A percentile compares a stretch with the other conserved stretches of the same genome.
Evolutionary conservation across 2,329 filamentous ascomycete genomes (phyloP).

Genomic region (Colletotrichum limetticola): DNA sequence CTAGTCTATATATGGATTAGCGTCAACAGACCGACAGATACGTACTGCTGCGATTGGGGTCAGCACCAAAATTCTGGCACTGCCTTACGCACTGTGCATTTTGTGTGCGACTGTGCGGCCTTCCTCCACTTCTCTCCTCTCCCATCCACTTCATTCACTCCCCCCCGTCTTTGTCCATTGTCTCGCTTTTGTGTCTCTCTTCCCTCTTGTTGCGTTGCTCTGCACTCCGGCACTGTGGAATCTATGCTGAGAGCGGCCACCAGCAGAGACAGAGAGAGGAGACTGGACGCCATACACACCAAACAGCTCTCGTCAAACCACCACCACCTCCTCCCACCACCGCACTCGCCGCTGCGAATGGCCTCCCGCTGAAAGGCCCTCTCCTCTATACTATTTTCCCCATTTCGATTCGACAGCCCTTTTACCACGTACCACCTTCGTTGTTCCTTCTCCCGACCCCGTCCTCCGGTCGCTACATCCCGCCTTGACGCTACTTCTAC

Average conservation of each 20-base stretch:
- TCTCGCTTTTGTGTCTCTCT: constrained; percentile 1
- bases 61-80: neutral
- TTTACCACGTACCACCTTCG: constrained; percentile 13
- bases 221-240: constrained; percentile 33
- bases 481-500: constrained; percentile 15
- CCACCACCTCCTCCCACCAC: neutral
- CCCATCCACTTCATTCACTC: constrained; percentile 6
- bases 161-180: constrained; percentile 11
- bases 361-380: constrained; percentile 22
- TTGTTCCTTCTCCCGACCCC: constrained; percentile 20
- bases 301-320: neutral
- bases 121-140: constrained; percentile 11
- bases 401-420: constrained; percentile 10
- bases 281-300: constrained; percentile 7
- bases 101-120: neutral
- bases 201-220: neutral
- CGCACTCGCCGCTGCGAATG: constrained; percentile 16
- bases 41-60: neutral
- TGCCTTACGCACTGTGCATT: neutral
- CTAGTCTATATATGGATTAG: neutral
- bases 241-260: constrained; percentile 23
- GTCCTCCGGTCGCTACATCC: constrained; percentile 11
- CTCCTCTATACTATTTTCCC: neutral
- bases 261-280: constrained; percentile 7
- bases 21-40: accelerated